Evolutionary conservation across 164 flowering plant genomes (phyloP).

Genomic region (Stephania japonica): DNA sequence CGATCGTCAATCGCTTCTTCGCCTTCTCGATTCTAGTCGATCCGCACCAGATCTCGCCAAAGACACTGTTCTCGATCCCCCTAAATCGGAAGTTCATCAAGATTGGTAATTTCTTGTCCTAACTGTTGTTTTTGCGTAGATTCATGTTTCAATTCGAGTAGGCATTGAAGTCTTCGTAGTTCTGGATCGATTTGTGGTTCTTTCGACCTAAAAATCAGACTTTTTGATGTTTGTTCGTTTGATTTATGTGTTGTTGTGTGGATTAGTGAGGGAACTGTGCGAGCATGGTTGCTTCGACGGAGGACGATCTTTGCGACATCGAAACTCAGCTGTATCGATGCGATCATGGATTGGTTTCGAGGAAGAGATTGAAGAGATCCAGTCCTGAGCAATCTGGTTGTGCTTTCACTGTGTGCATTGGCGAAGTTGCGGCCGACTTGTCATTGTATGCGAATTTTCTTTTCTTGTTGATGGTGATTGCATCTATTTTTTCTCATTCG

Average conservation of each 20-base stretch:
- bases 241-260: neutral
- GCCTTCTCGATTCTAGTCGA: neutral
- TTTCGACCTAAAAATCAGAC: neutral
- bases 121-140: neutral
- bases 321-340: neutral
- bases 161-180: neutral
- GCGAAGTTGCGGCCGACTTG: slow-evolving; percentile 12
- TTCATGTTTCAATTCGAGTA: neutral
- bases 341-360: slow-evolving; percentile 10
- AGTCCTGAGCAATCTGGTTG: neutral
- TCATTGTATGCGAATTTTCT: slow-evolving; percentile 19
- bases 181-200: neutral
- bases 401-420: slow-evolving; percentile 13
- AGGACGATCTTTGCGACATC: neutral
- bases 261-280: neutral
- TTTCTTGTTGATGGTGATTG: neutral
- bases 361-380: slow-evolving; percentile 27
- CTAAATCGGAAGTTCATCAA: neutral
- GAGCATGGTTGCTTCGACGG: neutral
- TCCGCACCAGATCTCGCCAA: neutral
- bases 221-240: neutral
- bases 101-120: neutral
- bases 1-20: neutral
- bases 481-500: neutral
- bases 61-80: neutral